phyloP scores from a whole-genome alignment of 176 grass and related monocot species.

The Hyparrhenia diplandra region DNA sequence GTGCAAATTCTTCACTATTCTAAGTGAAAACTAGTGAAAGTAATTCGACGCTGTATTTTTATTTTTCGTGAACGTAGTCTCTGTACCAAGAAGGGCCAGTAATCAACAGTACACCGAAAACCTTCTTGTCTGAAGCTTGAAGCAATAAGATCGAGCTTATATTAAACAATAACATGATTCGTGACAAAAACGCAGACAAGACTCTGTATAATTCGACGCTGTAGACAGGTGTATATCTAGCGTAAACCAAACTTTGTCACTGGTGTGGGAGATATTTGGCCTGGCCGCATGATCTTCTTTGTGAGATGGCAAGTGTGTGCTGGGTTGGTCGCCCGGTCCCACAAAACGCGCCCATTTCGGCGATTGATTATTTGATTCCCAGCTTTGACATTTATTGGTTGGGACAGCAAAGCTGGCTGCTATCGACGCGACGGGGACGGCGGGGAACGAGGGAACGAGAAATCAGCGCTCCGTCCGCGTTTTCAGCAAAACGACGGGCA shows the following conservation, averaged over 20 bases:
- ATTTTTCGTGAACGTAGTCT: too few relatives aligned
- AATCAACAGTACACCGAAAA: too few relatives aligned
- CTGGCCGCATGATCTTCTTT: neutral
- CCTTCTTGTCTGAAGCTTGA: too few relatives aligned
- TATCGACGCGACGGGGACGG: constrained; percentile 1
- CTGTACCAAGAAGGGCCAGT: too few relatives aligned
- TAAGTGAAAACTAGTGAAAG: neutral
- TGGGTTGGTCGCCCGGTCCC: neutral
- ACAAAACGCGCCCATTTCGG: neutral
- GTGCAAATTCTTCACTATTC: neutral
- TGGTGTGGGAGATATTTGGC: neutral
- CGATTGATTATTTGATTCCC: neutral
- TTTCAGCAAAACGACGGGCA: neutral
- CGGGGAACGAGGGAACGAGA: neutral
- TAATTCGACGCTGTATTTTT: too few relatives aligned
- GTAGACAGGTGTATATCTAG: neutral
- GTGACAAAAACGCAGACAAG: too few relatives aligned
- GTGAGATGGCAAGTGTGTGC: too few relatives aligned
- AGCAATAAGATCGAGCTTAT: too few relatives aligned
- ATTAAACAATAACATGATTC: too few relatives aligned
- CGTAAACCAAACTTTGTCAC: neutral
- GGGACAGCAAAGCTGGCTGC: neutral
- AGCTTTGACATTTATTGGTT: neutral
- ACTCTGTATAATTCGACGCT: too few relatives aligned
- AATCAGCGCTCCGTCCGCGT: neutral